phyloP scores from a whole-genome alignment of 164 flowering plant species.

The Taxillus chinensis region DNA sequence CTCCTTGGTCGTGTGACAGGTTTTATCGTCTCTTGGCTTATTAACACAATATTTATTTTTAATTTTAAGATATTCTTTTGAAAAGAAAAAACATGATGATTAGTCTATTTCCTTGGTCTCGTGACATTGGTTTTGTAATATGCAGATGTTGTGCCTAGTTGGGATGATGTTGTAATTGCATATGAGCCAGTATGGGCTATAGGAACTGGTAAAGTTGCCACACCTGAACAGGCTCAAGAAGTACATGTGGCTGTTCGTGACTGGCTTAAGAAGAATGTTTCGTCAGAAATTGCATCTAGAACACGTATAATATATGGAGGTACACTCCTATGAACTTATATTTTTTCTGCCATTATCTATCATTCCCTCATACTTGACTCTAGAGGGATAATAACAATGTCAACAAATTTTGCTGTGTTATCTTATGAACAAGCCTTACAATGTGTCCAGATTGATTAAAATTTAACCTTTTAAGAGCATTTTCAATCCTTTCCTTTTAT shows the following conservation, averaged over 20 bases:
- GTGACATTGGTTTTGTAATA: constrained; percentile 8
- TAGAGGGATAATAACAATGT: background rate
- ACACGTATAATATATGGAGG: constrained; percentile 98
- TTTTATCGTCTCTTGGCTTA: constrained; percentile 3
- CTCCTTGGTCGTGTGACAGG: constrained; percentile 3
- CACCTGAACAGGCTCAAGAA: constrained; percentile 92
- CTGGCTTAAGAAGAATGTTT: constrained; percentile 88
- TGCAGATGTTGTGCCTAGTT: constrained; percentile 81
- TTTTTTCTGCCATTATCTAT: background rate
- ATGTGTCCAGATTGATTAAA: too few relatives aligned
- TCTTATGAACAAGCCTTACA: too few relatives aligned
- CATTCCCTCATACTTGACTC: too few relatives aligned
- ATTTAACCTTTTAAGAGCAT: too few relatives aligned
- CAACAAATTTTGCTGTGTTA: too few relatives aligned
- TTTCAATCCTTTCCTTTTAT: too few relatives aligned
- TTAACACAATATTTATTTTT: background rate
- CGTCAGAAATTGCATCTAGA: constrained; percentile 77
- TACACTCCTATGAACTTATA: constrained; percentile 8
- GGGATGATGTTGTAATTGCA: constrained; percentile 88
- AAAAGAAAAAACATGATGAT: background rate
- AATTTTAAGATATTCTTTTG: background rate
- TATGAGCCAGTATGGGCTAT: constrained; percentile 99
- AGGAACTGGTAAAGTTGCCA: constrained; percentile 94
- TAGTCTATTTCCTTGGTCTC: background rate
- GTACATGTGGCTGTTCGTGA: constrained; percentile 93